These are phyloP conservation scores for Ilyonectria mors-panacis DNA, from an alignment of 2,329 filamentous ascomycete species.

Conservation along the genomic window DNA sequence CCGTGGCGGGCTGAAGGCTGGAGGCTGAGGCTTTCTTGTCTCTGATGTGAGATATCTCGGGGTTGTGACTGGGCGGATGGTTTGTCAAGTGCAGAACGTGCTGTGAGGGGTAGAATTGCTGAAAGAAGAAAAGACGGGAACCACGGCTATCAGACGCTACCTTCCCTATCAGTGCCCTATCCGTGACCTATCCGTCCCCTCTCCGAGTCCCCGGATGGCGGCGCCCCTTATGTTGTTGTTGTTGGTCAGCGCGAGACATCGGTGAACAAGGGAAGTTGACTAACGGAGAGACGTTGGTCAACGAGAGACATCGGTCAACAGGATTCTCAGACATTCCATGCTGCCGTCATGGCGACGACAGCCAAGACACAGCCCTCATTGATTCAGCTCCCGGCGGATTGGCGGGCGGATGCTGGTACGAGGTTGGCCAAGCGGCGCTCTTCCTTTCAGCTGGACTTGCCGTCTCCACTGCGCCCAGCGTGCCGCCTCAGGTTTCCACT, in stretches of 20 bases:
- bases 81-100: background rate
- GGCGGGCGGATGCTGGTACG: background rate
- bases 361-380: background rate
- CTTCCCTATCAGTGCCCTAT: background rate
- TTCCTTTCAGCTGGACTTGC: background rate
- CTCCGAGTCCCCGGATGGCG: background rate
- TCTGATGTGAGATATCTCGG: background rate
- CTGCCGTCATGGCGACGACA: background rate
- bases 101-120: too few species aligned
- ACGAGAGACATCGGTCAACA: background rate
- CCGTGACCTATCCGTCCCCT: background rate
- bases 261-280: background rate
- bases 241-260: background rate
- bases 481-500: background rate
- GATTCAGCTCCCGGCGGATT: background rate
- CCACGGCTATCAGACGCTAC: background rate
- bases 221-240: background rate
- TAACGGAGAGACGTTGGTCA: background rate
- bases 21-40: background rate
- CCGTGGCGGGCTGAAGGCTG: background rate
- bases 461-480: background rate
- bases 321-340: background rate
- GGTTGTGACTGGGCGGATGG: background rate
- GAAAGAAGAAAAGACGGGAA: background rate
- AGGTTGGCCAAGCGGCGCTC: background rate